Evolutionary conservation across 441 rosid species (phyloP).

Genomic region (Croton laevigatus): DNA sequence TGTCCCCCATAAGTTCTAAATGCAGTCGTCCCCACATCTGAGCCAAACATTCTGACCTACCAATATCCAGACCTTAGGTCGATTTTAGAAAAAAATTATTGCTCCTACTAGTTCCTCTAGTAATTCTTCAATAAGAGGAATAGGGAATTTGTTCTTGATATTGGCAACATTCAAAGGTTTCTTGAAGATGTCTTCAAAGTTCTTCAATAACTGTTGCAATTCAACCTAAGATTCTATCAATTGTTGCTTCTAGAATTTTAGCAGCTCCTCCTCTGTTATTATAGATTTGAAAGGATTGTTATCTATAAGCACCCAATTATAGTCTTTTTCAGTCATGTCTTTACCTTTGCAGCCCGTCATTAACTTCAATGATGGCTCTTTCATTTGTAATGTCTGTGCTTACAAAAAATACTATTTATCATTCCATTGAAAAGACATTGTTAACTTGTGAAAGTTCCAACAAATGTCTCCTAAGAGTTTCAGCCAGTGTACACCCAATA

Average conservation of each 20-base stretch:
- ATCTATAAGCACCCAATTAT: no score
- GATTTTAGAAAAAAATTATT: background rate
- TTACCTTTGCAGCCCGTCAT: no score
- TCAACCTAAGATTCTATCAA: no score
- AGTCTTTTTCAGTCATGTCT: no score
- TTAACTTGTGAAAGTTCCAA: background rate
- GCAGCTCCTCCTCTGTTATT: no score
- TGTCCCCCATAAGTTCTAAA: background rate
- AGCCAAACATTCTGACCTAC: background rate
- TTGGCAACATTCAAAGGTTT: background rate
- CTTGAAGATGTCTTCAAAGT: background rate
- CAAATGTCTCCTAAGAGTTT: background rate
- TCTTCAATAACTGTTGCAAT: background rate
- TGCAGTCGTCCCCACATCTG: background rate
- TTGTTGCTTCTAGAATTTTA: no score
- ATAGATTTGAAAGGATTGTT: no score
- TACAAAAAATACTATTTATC: background rate
- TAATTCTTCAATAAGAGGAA: background rate
- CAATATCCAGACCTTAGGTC: background rate
- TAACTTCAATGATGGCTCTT: no score
- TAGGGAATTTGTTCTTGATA: background rate
- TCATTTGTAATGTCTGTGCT: background rate
- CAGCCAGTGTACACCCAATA: background rate
- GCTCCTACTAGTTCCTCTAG: background rate
- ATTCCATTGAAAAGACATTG: background rate